Conservation (phyloP, 2,329 filamentous ascomycete genomes). For the Metarhizium brunneum region DNA sequence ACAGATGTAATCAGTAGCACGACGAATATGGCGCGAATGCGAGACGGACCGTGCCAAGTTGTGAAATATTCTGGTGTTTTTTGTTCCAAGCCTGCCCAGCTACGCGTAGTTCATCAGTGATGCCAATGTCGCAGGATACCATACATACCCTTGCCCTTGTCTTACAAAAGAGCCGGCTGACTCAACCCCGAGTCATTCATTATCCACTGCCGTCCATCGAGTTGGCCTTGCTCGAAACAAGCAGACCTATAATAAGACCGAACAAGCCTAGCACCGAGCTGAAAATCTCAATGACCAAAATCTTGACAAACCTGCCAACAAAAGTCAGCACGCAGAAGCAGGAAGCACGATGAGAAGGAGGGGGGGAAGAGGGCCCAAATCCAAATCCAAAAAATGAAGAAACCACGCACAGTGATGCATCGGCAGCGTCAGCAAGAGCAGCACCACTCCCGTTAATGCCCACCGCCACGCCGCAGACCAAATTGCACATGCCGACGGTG, state of each 20-base stretch:
- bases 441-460: constrained; percentile 97
- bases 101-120: no score
- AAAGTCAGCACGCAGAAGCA: constrained; percentile 8
- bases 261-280: constrained; percentile 94
- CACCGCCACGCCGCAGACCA: constrained; percentile 91
- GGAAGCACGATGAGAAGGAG: neutral
- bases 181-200: neutral
- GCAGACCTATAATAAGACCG: constrained; percentile 85
- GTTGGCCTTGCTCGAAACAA: constrained; percentile 73
- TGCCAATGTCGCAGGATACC: no score
- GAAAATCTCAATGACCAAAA: constrained; percentile 98
- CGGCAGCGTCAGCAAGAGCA: constrained; percentile 88
- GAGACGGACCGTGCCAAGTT: no score
- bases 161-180: neutral
- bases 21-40: no score
- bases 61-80: no score
- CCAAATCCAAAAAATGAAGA: neutral
- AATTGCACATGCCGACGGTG: constrained; percentile 89
- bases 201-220: neutral
- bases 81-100: no score
- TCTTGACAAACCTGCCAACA: constrained; percentile 78
- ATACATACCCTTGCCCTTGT: neutral
- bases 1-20: no score
- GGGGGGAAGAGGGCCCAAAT: no score
- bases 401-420: constrained; percentile 67